Base-by-base conservation (phyloP, 1,284 basidiomycete species). In the Ustilago sp. region DNA sequence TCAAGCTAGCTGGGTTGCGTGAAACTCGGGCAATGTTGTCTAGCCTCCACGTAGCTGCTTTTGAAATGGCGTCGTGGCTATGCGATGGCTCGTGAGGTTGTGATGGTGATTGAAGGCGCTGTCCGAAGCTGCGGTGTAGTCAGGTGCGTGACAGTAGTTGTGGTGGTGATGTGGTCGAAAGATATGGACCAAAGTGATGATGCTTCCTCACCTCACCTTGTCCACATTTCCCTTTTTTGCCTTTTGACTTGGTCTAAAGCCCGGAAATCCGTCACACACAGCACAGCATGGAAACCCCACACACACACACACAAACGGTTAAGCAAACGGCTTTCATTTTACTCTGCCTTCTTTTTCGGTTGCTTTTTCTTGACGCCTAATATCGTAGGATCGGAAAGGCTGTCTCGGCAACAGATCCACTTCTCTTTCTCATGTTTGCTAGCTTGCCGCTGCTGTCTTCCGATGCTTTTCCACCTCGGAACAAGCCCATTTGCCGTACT, bases 251-350 rank as follows among this genome's bases (percentile, higher is more conserved):
- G 23, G 23, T 28, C 23, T 28, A 55, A 45, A 13, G 35, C 11
- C 41, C 55, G 19, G 8, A 57, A 43, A 39, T 45, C 17, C 36
- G 41, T 41, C 53, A 55, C 38, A 57, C 54, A 55, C 51, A 43
- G 43, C 54, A 52, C 50, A 53, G 50, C 53, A 50, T 8, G 41
- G 53, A 9, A 13, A 17, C 48, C 17, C 12, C 23, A 28, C 53
- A 36, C 32, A 35, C 38, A 23, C 47, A 45, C 57, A 39, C 48
- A 58, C 39, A 36, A 32, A 48, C 38, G 61, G 54, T 55, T 57
- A 57, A 57, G 53, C 47, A 48, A 39, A 15, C 38, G 53, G 36
- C n/a, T 11, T 19, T n/a, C 31, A 38, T 36, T 36, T 52, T 28
- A 28, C 50, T 52, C 9, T 52, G 50, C 50, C 50, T 52, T 32